Base-by-base conservation (phyloP, 2,329 filamentous ascomycete species). In the Curvularia spicifera region DNA sequence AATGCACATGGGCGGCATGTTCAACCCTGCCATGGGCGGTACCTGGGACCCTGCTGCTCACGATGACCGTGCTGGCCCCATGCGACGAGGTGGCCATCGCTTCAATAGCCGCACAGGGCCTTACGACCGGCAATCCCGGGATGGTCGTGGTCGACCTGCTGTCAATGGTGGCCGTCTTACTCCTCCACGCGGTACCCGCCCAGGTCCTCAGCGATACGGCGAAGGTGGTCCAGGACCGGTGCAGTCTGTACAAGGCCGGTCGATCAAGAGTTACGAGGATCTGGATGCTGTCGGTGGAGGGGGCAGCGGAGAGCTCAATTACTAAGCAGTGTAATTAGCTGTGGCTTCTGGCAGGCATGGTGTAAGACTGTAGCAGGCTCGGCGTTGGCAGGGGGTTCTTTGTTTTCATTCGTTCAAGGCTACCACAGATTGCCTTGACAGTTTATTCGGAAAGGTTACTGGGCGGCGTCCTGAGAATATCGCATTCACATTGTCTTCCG, bases 181-280 rank as follows among this genome's bases (percentile, higher is more conserved):
- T 42, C 78, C 77, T n/a, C 75, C 74, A 50, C 82, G 85, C 70
- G 82, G 85, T 37, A 82, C 71, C 37, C 71, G 70, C 51, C 68
- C 64, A 35, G 68, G 69, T 64, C 68, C 80, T 59, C 91, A 89
- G 85, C 89, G 89, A 42, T 90, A 92, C 64, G 89, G 89, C 2
- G 90, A 91, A 48, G 89, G 90, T 39, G 89, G 86, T 24, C 87
- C 89, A 53, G 93, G 93, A 0, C 94, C 95, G 20, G 86, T 91
- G 20, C 93, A 98, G 78, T 94, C 95, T 10, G 93, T 96, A 0
- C 91, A 96, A 67, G 95, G 95, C 5, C 87, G 95, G 56, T 97
- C 91, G 60, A 80, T 99, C 65, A 97, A 96, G 84, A 97, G 92
- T 76, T 99, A 99, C 74, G 96, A 99, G 77, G 95, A 99, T 74